Evolutionary conservation across 2,329 filamentous ascomycete species (phyloP).

Genomic region (Curvularia sp.): DNA sequence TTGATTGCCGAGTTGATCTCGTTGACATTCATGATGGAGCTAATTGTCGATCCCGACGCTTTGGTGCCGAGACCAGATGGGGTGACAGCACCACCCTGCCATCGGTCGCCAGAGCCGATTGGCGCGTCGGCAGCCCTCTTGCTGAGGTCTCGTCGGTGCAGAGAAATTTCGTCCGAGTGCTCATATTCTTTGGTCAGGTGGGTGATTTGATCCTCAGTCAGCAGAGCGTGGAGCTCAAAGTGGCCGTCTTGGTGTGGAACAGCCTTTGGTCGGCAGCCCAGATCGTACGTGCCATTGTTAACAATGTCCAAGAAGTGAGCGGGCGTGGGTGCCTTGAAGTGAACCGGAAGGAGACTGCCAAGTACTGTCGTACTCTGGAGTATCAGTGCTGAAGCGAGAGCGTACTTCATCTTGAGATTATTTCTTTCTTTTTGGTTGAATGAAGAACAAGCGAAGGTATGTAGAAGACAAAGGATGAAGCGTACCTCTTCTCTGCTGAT

Average conservation of each 20-base stretch:
- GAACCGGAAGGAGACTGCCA: conserved; percentile 40
- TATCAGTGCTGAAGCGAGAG: conserved; percentile 38
- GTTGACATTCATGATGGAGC: conserved; percentile 55
- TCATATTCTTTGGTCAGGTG: conserved; percentile 41
- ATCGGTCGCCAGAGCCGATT: conserved; percentile 51
- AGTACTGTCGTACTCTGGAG: conserved; percentile 40
- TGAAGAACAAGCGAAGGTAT: conserved; percentile 4
- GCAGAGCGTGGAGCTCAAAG: conserved; percentile 43
- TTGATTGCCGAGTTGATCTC: conserved; percentile 58
- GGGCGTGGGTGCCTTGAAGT: conserved; percentile 42
- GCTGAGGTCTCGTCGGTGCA: conserved; percentile 32
- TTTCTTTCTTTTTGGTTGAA: background rate
- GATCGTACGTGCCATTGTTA: conserved; percentile 46
- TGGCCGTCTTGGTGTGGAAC: conserved; percentile 40
- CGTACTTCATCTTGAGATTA: conserved; percentile 41
- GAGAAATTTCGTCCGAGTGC: conserved; percentile 29
- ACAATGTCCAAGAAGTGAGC: conserved; percentile 45
- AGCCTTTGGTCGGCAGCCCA: conserved; percentile 46
- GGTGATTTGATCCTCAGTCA: conserved; percentile 45
- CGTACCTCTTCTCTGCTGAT: background rate
- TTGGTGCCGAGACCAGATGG: conserved; percentile 55
- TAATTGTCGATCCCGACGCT: conserved; percentile 47
- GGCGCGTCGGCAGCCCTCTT: conserved; percentile 44
- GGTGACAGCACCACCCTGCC: conserved; percentile 52
- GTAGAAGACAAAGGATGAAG: conserved; percentile 6